Evolutionary conservation across 495 filamentous ascomycete species (phyloP), one percentile per base, ranked within the genome.

Genomic region (Aspergillus hancockii): DNA sequence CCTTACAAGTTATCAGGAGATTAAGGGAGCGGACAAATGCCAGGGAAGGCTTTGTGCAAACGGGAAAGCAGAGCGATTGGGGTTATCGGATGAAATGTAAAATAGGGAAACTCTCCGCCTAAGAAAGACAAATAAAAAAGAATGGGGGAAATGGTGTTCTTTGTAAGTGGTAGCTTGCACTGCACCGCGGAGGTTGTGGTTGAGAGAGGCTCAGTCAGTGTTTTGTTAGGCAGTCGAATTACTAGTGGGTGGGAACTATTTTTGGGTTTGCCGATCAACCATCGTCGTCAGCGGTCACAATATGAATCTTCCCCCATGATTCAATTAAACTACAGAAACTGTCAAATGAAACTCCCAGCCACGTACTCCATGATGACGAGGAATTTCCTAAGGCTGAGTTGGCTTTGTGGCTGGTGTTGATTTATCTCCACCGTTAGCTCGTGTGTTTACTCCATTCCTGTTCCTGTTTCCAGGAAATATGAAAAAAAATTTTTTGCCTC

Each of bases 181-280:
- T 31, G 49, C 3, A 36, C n/a, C 31, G 12, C 18, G 19, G 34
- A 28, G 18, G 55, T 21, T 25, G 40, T 25, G 46, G 28, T 49
- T 43, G 22, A 18, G 45, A 21, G n/a, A n/a, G n/a, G n/a, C n/a
- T n/a, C n/a, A n/a, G 4, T 30, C 31, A 34, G 31, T n/a, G 31
- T 32, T 5, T 12, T 41, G 14, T 51, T 52, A 52, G 56, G 49
- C 54, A 57, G 54, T 30, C 54, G 43, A 30, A 47, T 56, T 57
- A n/a, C n/a, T n/a, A 16, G 54, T 25, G 54, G 41, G 54, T 23
- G 54, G n/a, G 43, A 49, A 45, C 54, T 57, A 57, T 57, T 57
- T 57, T 57, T 57, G 54, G 54, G 22, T 47, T 47, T 57, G 54
- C 54, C 43, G 54, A 57, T 57, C 54, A 30, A 12, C 34, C 25